Conservation (phyloP, 2,329 filamentous ascomycete genomes). For the Stagonosporopsis rhizophila region DNA sequence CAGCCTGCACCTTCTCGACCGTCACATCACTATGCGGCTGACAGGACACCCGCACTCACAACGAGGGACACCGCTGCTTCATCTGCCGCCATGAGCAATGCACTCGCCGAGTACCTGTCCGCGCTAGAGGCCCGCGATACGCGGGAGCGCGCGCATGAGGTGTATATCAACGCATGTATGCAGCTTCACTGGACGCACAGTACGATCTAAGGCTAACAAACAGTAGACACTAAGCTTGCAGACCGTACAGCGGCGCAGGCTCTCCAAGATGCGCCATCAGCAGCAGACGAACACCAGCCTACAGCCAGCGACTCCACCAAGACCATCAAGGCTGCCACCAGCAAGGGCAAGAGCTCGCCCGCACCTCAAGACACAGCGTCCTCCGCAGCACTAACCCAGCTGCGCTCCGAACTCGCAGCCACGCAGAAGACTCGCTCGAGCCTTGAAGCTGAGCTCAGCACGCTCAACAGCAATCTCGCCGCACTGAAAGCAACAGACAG, state of each 20-base stretch:
- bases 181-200: not conserved
- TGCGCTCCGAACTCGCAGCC: constrained; percentile 71
- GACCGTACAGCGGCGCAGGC: constrained; percentile 51
- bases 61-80: constrained; percentile 8
- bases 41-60: constrained; percentile 1
- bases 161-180: constrained; percentile 82
- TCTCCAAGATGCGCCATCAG: constrained; percentile 32
- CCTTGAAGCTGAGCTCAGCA: constrained; percentile 69
- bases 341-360: constrained; percentile 30
- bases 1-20: not conserved
- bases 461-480: constrained; percentile 68
- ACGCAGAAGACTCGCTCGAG: constrained; percentile 77
- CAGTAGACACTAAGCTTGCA: constrained; percentile 54
- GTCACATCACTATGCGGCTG: constrained; percentile 32
- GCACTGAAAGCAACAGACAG: constrained; percentile 66
- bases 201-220: constrained; percentile 15
- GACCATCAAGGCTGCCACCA: constrained; percentile 28
- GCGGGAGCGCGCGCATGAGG: constrained; percentile 68
- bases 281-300: constrained; percentile 26
- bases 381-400: constrained; percentile 39
- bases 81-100: constrained; percentile 65
- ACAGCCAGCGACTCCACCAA: constrained; percentile 31
- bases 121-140: constrained; percentile 76
- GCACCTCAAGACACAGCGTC: constrained; percentile 21
- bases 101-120: constrained; percentile 81